Evolutionary conservation across 495 filamentous ascomycete species (phyloP), one percentile per base, ranked within the genome.

Genomic region (Aspergillus funiculosus): DNA sequence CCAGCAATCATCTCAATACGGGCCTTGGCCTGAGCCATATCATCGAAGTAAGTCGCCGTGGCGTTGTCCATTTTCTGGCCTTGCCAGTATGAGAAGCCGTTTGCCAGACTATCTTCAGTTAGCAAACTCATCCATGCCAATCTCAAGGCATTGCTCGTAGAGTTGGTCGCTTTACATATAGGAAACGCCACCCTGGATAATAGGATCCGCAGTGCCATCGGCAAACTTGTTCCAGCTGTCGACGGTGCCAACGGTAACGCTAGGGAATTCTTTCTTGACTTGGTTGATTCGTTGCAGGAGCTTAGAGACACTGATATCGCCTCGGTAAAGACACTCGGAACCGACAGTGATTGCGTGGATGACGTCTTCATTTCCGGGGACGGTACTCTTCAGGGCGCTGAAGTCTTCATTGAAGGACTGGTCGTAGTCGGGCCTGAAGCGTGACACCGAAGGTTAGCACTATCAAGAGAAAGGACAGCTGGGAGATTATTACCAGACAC

Each of bases 11-110:
- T 53, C 64, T 88, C 79, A 52, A 91, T 78, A 56, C 80, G 82
- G n/a, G 66, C 62, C 56, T 83, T 76, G 9, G 86, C 85, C 63
- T 82, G 79, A 53, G 72, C 68, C 57, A 90, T 79, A 56, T 89
- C 86, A 52, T 86, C 76, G 55, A 87, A 80, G 72, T 87, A 89
- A 51, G 77, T 83, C 41, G 75, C 60, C 24, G 78, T 78, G 24
- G 83, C 80, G 57, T 87, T 79, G 51, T 67, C 63, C 43, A 80
- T 74, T 7, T 68, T 63, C 53, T 79, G 74, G 28, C 76, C 81
- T 61, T 91, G 86, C 86, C 86, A 89, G 76, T 88, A 91, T 24
- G 80, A 79, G 59, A 91, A 91, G n/a, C 82, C 86, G 56, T 91
- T 91, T 60, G 76, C 75, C 26, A 91, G 68, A 34, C 74, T 77